Evolutionary conservation across 2,329 filamentous ascomycete species (phyloP), one percentile per base, ranked within the genome.

Genomic region (Dactylonectria estremocensis): DNA sequence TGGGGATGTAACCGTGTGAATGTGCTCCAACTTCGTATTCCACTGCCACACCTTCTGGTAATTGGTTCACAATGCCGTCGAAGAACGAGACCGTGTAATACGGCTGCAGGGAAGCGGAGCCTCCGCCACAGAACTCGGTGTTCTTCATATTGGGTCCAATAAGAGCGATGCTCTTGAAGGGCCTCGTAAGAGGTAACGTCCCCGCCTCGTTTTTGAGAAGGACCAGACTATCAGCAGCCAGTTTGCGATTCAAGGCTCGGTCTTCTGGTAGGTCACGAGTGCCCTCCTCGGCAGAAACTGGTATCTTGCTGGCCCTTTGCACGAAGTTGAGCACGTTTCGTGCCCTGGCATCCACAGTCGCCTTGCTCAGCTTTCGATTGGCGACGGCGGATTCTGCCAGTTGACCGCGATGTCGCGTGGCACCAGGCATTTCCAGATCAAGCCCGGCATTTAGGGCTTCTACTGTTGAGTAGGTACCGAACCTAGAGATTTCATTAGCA

Each of bases 141-240:
- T 69, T 79, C 58, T 83, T 86, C 20, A 86, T 81, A 68, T 88
- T 88, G 8, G 86, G 86, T 3, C 86, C 87, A 67, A 89, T 88
- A 28, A 28, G 24, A 28, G 86, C 83, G n/a, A 87, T 79, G 82
- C 81, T 69, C 83, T 82, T 67, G 54, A 50, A 1, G 18, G 18
- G 10, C 5, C n/a, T n/a, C 20, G 33, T 40, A 3, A 89, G 76
- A 0, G 91, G 91, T 0, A 93, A 81, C 1, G 89, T 77, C 14
- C 81, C 80, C 11, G 83, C 83, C 31, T 90, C 85, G 69, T 93
- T 93, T 80, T 92, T 92, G 61, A 92, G 81, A 28, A 92, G 83
- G 1, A 92, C 89, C 16, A 91, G 87, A 2, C 87, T 88, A 1
- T 63, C 50, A 1, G 24, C 35, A 6, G 63, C 63, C 0, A 66